A percentile compares a stretch with the other conserved stretches of the same genome.
phyloP scores from a whole-genome alignment of 2,329 filamentous ascomycete species.

The Berkeleyomyces rouxiae region DNA sequence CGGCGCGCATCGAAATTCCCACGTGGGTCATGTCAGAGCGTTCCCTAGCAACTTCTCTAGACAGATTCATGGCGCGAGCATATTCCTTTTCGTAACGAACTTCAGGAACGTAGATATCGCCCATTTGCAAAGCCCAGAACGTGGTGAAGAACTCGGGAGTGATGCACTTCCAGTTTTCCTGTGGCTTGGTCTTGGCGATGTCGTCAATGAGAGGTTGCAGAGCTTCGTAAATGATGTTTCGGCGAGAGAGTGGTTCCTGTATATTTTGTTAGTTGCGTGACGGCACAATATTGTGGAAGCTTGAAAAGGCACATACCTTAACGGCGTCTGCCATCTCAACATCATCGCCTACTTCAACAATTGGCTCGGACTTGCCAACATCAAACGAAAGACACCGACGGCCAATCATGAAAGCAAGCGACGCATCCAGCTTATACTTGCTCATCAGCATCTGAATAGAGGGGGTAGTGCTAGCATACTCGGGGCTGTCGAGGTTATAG shows the following conservation, averaged over 20 bases:
- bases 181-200: conserved; percentile 43
- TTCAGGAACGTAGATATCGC: conserved; percentile 62
- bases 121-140: conserved; percentile 80
- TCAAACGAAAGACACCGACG: conserved; percentile 56
- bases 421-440: conserved; percentile 63
- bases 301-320: conserved; percentile 1
- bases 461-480: conserved; percentile 68
- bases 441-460: conserved; percentile 55
- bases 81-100: conserved; percentile 66
- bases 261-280: background rate
- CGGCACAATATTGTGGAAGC: background rate
- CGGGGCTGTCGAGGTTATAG: conserved; percentile 55
- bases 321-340: conserved; percentile 12
- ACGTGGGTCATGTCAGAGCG: conserved; percentile 54
- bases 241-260: background rate
- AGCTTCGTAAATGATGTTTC: conserved; percentile 8
- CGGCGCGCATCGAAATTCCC: conserved; percentile 49
- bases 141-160: conserved; percentile 71
- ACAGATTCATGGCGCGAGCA: conserved; percentile 48
- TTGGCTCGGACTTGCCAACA: conserved; percentile 23
- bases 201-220: conserved; percentile 58
- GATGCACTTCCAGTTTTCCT: conserved; percentile 50
- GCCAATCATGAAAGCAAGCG: conserved; percentile 71
- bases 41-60: conserved; percentile 51
- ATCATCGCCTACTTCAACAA: conserved; percentile 4